Evolutionary conservation across 768 basidiomycete species (phyloP).

Genomic region (Asterophora lycoperdoides): DNA sequence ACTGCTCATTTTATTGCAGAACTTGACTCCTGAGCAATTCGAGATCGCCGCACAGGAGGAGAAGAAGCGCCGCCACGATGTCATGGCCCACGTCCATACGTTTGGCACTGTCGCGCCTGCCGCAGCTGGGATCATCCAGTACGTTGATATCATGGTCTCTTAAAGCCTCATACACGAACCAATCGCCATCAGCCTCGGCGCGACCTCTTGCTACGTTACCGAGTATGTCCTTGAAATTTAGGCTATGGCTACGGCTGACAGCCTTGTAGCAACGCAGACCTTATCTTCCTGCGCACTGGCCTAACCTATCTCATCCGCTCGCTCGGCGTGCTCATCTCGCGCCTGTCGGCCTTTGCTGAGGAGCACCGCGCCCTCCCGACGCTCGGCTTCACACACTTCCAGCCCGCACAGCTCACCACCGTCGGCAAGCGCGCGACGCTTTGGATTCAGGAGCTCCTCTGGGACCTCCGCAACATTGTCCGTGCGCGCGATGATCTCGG

Average conservation of each 20-base stretch:
- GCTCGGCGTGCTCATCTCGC: conserved; percentile 85
- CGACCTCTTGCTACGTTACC: conserved; percentile 98
- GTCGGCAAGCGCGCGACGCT: conserved; percentile 95
- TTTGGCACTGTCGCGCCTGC: conserved; percentile 92
- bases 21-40: conserved; percentile 86
- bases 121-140: conserved; percentile 96
- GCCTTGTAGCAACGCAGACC: conserved; percentile 82
- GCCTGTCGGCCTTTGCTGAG: conserved; percentile 79
- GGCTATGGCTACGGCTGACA: background rate
- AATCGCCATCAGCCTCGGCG: conserved; percentile 43
- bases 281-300: conserved; percentile 92
- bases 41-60: conserved; percentile 90
- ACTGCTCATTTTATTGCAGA: conserved; percentile 33
- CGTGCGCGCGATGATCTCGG: conserved; percentile 89
- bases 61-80: conserved; percentile 96
- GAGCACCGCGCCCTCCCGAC: conserved; percentile 88
- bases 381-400: conserved; percentile 97
- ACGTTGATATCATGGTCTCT: conserved; percentile 21
- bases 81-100: conserved; percentile 99
- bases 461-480: conserved; percentile 93
- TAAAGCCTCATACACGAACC: too few relatives aligned
- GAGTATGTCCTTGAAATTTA: conserved; percentile 50
- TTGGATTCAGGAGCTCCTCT: conserved; percentile 97
- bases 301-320: conserved; percentile 82
- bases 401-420: conserved; percentile 96